Evolutionary conservation across 2,329 filamentous ascomycete species (phyloP), one percentile per base, ranked within the genome.

Genomic region (Alternaria arborescens): DNA sequence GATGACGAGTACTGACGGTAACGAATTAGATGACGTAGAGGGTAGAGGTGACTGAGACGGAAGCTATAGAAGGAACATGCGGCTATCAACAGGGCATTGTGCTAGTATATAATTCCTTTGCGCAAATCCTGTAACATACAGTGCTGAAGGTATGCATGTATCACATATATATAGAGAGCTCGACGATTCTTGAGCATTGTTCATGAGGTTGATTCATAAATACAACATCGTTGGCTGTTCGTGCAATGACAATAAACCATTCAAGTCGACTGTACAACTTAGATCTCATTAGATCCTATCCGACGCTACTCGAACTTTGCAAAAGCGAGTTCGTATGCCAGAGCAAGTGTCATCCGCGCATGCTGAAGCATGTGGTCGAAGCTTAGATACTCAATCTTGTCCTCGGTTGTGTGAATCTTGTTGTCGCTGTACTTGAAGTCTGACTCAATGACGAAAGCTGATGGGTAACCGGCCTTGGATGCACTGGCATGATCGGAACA

Each of bases 321-420:
- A 81, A 92, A 92, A 10, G 89, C 92, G 62, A 97, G 85, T 82
- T 97, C 93, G 72, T 94, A 94, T 5, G 89, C 92, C 69, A 97
- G 85, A 5, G 90, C 91, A 32, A 97, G 83, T 1, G 92, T 95
- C 85, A 97, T 86, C 76, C 88, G 90, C 22, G 92, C 92, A 79
- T 97, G 93, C 81, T 97, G 89, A 34, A 95, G 84, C 93, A 97
- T 97, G 78, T 97, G 93, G 76, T 94, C 88, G 76, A 96, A 97
- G 69, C 88, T 90, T 38, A 93, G 80, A 66, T 88, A 89, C 73
- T 92, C 87, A 65, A 93, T 88, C 71, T 84, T 84, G 75, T 93
- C 91, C 38, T 91, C 87, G 0, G 88, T 88, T 20, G 86, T 87
- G 73, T 92, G 90, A 57, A 93, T 92, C 68, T 90, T 86, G 68